Percentiles rank a stretch among this genome's conserved stretches.
Evolutionary conservation across 495 filamentous ascomycete species (phyloP).

Genomic region (Stereocaulon alpinum): DNA sequence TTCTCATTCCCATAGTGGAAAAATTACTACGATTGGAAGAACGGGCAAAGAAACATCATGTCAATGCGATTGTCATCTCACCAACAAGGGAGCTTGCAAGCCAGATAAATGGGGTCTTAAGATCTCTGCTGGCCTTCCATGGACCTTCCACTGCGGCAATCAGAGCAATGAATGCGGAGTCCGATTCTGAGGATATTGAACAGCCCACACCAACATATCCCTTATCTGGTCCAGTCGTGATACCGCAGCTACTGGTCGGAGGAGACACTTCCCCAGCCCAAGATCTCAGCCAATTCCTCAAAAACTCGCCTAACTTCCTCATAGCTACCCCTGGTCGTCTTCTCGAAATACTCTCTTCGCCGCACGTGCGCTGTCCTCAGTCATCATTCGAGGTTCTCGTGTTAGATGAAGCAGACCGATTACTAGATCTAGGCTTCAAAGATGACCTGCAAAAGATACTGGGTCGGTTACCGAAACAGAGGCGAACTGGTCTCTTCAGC

Average conservation of each 20-base stretch:
- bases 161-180: slow-evolving; percentile 31
- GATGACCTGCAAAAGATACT: slow-evolving; percentile 81
- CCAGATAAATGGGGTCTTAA: slow-evolving; percentile 80
- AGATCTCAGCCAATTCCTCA: slow-evolving; percentile 73
- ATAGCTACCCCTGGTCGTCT: slow-evolving; percentile 84
- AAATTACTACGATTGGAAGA: slow-evolving; percentile 66
- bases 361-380: slow-evolving; percentile 77
- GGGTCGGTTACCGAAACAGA: slow-evolving; percentile 76
- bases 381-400: slow-evolving; percentile 85
- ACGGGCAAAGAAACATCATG: slow-evolving; percentile 74
- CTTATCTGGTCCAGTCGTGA: slow-evolving; percentile 44
- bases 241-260: slow-evolving; percentile 84
- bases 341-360: slow-evolving; percentile 79
- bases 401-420: slow-evolving; percentile 85
- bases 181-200: slow-evolving; percentile 35
- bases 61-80: slow-evolving; percentile 81
- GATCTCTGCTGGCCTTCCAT: slow-evolving; percentile 72
- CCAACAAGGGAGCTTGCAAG: slow-evolving; percentile 87
- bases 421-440: slow-evolving; percentile 93
- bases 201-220: slow-evolving; percentile 42
- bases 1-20: slow-evolving; percentile 81
- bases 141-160: slow-evolving; percentile 58
- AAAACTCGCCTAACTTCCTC: slow-evolving; percentile 71
- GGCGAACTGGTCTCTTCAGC: slow-evolving; percentile 87
- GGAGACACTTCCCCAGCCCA: slow-evolving; percentile 73